Conservation (phyloP, 306 rosid species). For the Sindora glabra region DNA sequence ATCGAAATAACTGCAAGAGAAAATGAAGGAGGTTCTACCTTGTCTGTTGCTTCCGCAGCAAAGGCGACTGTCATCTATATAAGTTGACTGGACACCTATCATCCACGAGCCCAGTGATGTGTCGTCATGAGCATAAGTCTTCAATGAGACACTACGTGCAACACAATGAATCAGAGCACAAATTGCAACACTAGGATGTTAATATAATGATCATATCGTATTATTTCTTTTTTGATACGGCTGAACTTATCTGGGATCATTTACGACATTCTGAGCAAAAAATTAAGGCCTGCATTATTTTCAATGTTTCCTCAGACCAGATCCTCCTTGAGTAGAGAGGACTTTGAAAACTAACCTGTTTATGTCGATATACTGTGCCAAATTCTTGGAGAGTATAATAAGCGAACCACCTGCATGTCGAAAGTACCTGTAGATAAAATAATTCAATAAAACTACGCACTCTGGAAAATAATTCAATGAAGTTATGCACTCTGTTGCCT, state of each 20-base stretch:
- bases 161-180: slow-evolving; percentile 10
- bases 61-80: slow-evolving; percentile 88
- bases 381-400: slow-evolving; percentile 78
- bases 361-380: slow-evolving; percentile 76
- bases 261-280: too few relatives aligned
- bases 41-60: slow-evolving; percentile 80
- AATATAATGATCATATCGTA: background rate
- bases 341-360: slow-evolving; percentile 68
- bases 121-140: slow-evolving; percentile 86
- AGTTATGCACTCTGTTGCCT: too few relatives aligned
- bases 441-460: background rate
- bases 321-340: background rate
- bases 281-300: too few relatives aligned
- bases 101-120: slow-evolving; percentile 93
- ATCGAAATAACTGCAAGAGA: background rate
- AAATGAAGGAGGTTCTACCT: slow-evolving; percentile 48
- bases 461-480: too few relatives aligned
- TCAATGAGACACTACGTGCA: slow-evolving; percentile 72
- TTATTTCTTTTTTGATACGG: background rate
- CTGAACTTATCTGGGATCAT: background rate
- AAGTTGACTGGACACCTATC: slow-evolving; percentile 89
- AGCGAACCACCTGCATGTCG: slow-evolving; percentile 86
- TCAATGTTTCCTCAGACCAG: too few relatives aligned
- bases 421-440: slow-evolving; percentile 62
- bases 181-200: background rate